Base-by-base conservation (phyloP, 805 yeast species). In the Ascoidea rubescens region DNA sequence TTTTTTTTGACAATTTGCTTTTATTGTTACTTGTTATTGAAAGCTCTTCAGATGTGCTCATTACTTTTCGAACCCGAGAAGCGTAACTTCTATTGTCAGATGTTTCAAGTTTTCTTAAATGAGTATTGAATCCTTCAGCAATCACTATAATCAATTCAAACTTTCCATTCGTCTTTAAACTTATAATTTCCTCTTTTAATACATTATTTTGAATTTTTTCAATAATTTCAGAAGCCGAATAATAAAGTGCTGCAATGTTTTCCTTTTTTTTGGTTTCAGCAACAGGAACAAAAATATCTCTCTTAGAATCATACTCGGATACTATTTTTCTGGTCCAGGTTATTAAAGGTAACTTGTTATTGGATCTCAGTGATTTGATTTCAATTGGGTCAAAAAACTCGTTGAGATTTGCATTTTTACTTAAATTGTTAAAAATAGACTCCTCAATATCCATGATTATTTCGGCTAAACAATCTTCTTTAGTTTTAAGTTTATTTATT, bases 211-310 rank as follows among this genome's bases (percentile, higher is more conserved):
- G 56, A 50, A 72, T 63, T 43, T 60, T 54, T 5, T 61, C 63
- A 5, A 74, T 66, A 46, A 82, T 71, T 0, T 71, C 72, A 6
- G 65, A 63, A 0, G 82, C 78, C 4, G 70, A 68, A 55, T 72
- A 79, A 48, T 72, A 69, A 1, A 82, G 54, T 1, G 76, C 69
- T 2, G 68, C 54, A 1, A 68, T 67, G 8, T 64, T 65, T 58
- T 83, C 89, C 5, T 68, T 66, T 0, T 69, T 54, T 2, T 71
- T 59, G 33, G 61, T 66, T 1, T 70, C 63, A 0, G 63, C 66
- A 49, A 75, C 67, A 0, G 90, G 90, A 7, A 77, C 70, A 56
- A 80, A 84, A 0, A 74, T 58, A 54, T 80, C 85, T 31, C 68
- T 67, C 1, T 60, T 60, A 7, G 65, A 56, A 58, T 78, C 75